phyloP scores from a whole-genome alignment of 129 eudicot genomes.

The Lactuca sativa region DNA sequence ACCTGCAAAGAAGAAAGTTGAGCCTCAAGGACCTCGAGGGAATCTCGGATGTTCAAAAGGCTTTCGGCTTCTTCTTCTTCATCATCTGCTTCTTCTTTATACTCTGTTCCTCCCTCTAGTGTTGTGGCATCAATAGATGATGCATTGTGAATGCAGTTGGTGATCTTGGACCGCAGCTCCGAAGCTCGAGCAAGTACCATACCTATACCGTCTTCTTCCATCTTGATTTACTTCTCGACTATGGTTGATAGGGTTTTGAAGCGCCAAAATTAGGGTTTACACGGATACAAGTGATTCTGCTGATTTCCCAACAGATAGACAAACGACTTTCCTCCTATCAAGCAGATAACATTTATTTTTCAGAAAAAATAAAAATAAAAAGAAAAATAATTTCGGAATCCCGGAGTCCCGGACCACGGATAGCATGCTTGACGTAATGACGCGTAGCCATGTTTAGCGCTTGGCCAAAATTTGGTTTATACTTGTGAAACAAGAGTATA shows the following conservation, averaged over 20 bases:
- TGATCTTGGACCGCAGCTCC: conserved; percentile 75
- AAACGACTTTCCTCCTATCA: not conserved
- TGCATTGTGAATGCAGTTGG: conserved; percentile 56
- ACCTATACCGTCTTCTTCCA: conserved; percentile 67
- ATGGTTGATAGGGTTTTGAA: conserved; percentile 33
- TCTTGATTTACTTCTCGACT: conserved; percentile 15
- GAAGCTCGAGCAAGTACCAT: conserved; percentile 72
- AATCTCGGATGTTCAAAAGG: conserved; percentile 68
- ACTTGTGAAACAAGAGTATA: no score
- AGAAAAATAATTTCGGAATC: not conserved
- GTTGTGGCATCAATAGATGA: conserved; percentile 10
- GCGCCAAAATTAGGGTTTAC: conserved; percentile 35
- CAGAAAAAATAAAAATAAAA: not conserved
- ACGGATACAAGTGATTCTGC: conserved; percentile 10
- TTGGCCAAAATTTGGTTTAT: no score
- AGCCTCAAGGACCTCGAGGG: conserved; percentile 79
- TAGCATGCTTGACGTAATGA: not conserved
- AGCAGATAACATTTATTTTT: not conserved
- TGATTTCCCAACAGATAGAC: conserved; percentile 11
- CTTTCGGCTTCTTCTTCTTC: conserved; percentile 58
- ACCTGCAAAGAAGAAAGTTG: conserved; percentile 91
- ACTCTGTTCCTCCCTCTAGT: not conserved
- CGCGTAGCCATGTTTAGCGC: not conserved
- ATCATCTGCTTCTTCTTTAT: conserved; percentile 4
- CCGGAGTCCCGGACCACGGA: not conserved